Conservation (phyloP, 176 grass and related monocot genomes). For the Pontederia crassipes region DNA sequence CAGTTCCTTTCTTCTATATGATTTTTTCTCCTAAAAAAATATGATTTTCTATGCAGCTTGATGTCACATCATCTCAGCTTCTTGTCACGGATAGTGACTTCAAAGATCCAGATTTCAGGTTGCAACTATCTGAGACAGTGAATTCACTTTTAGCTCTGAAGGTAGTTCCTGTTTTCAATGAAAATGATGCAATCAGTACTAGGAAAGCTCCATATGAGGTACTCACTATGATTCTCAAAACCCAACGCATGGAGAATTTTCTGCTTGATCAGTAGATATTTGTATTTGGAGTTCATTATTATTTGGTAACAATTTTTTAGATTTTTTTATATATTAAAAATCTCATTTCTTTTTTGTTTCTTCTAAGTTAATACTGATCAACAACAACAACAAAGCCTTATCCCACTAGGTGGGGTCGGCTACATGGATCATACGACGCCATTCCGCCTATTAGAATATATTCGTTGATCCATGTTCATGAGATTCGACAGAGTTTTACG, state of each 20-base stretch:
- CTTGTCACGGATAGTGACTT: conserved; percentile 96
- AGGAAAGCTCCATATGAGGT: conserved; percentile 99
- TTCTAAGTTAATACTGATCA: no score
- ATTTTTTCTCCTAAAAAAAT: not conserved
- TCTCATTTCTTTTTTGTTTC: no score
- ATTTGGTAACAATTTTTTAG: no score
- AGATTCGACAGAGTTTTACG: no score
- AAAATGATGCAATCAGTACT: conserved; percentile 97
- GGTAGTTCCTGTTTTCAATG: conserved; percentile 95
- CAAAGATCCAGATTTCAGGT: conserved; percentile 63
- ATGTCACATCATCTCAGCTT: conserved; percentile 88
- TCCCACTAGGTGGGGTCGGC: no score
- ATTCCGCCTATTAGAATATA: no score
- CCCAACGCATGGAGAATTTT: no score
- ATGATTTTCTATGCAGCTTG: conserved; percentile 49
- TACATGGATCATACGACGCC: no score
- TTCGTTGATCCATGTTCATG: no score
- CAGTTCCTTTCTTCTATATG: not conserved
- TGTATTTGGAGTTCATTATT: no score
- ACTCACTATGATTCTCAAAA: conserved; percentile 1
- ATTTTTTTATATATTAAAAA: not conserved
- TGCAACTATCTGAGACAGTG: conserved; percentile 59
- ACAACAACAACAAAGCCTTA: no score
- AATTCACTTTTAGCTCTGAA: conserved; percentile 53
- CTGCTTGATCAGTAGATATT: no score